A percentile compares a stretch with the other conserved stretches of the same genome.
Conservation (phyloP, 2,329 filamentous ascomycete species). For the Neurospora crassa region DNA sequence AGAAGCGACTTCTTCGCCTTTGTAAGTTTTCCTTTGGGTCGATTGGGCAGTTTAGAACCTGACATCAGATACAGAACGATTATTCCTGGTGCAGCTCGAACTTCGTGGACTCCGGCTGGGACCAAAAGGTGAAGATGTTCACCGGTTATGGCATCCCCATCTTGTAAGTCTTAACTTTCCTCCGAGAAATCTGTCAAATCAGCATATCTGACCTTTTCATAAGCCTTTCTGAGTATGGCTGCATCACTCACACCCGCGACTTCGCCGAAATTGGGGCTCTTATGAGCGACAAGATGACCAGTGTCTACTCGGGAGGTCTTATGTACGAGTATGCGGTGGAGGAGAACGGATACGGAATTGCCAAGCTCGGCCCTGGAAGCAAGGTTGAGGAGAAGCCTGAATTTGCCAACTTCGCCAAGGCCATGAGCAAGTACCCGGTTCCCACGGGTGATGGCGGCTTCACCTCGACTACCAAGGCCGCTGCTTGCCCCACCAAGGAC, state of each 20-base stretch:
- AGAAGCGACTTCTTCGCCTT: slow-evolving; percentile 84
- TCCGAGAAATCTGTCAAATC: neutral
- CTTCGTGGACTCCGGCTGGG: slow-evolving; percentile 67
- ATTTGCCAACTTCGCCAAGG: slow-evolving; percentile 45
- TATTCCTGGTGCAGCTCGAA: slow-evolving; percentile 77
- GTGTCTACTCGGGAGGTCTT: slow-evolving; percentile 88
- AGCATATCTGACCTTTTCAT: neutral
- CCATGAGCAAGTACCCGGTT: slow-evolving; percentile 38
- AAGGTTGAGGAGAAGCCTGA: slow-evolving; percentile 48
- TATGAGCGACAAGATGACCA: slow-evolving; percentile 75
- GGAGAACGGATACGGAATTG: slow-evolving; percentile 70
- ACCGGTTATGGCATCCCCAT: slow-evolving; percentile 78
- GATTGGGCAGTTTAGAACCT: slow-evolving; percentile 2
- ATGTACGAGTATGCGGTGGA: slow-evolving; percentile 92
- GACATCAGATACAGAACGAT: slow-evolving; percentile 47
- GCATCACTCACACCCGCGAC: slow-evolving; percentile 68
- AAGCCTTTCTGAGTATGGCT: slow-evolving; percentile 85
- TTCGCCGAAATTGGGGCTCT: slow-evolving; percentile 74
- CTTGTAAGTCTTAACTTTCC: slow-evolving; percentile 41
- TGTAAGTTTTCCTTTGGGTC: slow-evolving; percentile 21
- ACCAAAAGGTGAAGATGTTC: slow-evolving; percentile 81
- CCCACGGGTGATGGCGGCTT: slow-evolving; percentile 43
- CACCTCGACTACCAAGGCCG: slow-evolving; percentile 35
- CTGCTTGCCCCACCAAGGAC: slow-evolving; percentile 40
- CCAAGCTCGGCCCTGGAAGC: slow-evolving; percentile 45